Evolutionary conservation across 306 rosid species (phyloP).

Genomic region (Cucurbita ficifolia): DNA sequence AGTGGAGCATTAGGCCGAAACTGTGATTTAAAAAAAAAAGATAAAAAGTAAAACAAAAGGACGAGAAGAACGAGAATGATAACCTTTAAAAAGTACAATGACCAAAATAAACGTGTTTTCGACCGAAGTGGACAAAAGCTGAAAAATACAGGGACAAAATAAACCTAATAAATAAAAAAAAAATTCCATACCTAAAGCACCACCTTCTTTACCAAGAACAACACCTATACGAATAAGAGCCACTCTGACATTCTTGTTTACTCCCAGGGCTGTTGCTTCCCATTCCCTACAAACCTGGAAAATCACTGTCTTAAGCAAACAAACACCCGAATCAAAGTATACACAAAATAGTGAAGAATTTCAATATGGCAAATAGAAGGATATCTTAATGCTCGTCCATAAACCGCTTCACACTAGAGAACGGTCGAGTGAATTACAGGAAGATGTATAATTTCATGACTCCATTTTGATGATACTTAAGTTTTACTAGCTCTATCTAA

Average conservation of each 20-base stretch:
- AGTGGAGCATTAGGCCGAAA: not conserved
- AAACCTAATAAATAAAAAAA: not conserved
- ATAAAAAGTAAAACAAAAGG: not conserved
- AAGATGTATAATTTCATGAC: not conserved
- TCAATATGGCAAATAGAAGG: not conserved
- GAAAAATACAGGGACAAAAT: no score
- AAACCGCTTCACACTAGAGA: not conserved
- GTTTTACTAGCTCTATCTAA: not conserved
- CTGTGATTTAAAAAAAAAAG: not conserved
- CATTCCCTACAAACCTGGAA: constrained; percentile 92
- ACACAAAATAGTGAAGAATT: not conserved
- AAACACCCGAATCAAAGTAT: not conserved
- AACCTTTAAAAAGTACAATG: not conserved
- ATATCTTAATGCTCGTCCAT: not conserved
- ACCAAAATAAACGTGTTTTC: no score
- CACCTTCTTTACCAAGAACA: constrained; percentile 98
- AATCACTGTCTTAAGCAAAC: not conserved
- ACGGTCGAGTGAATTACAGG: not conserved
- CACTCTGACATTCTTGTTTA: constrained; percentile 64
- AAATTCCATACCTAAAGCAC: constrained; percentile 81
- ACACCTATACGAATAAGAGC: constrained; percentile 83
- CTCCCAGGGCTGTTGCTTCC: constrained; percentile 71
- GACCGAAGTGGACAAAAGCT: not conserved
- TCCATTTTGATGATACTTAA: not conserved
- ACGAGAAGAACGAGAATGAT: not conserved